A percentile compares a stretch with the other conserved stretches of the same genome.
Conservation (phyloP, 2,329 filamentous ascomycete species). For the Chaetomiaceae sp. region DNA sequence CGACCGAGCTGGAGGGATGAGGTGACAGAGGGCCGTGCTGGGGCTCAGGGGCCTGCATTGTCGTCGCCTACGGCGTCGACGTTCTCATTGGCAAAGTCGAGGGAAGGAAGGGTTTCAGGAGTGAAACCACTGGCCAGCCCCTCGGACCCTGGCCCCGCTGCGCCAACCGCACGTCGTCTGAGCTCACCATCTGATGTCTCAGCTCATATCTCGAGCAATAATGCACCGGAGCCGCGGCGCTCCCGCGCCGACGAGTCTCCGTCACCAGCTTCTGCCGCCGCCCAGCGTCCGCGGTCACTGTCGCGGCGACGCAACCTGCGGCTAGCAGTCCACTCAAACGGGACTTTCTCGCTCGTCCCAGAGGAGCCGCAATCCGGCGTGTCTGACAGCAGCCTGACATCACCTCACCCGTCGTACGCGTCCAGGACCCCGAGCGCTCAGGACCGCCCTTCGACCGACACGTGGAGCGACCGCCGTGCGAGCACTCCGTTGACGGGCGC, state of each 20-base stretch:
- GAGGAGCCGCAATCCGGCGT: constrained; percentile 26
- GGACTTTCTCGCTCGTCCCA: constrained; percentile 52
- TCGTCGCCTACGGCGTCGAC: constrained; percentile 32
- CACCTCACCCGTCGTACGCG: constrained; percentile 38
- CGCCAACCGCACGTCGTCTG: constrained; percentile 35
- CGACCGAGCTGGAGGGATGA: constrained; percentile 21
- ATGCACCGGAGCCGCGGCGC: constrained; percentile 33
- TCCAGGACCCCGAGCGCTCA: constrained; percentile 45
- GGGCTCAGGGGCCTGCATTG: constrained; percentile 32
- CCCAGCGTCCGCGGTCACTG: constrained; percentile 28
- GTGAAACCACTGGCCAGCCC: constrained; percentile 37
- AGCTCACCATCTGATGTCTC: constrained; percentile 36
- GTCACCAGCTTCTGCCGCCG: constrained; percentile 21
- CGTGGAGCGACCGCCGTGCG: constrained; percentile 44
- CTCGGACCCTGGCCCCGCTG: constrained; percentile 28
- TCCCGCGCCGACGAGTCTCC: constrained; percentile 22
- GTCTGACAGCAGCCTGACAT: constrained; percentile 34
- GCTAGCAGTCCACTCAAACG: constrained; percentile 52
- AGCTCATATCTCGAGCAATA: constrained; percentile 36
- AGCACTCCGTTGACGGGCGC: constrained; percentile 44
- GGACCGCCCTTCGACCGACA: constrained; percentile 45
- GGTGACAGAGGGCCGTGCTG: constrained; percentile 29
- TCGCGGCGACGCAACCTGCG: constrained; percentile 40
- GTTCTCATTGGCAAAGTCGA: constrained; percentile 36
- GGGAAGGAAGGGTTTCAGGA: constrained; percentile 43